Conservation (phyloP, 2,329 filamentous ascomycete genomes). For the Lojkania enalia region DNA sequence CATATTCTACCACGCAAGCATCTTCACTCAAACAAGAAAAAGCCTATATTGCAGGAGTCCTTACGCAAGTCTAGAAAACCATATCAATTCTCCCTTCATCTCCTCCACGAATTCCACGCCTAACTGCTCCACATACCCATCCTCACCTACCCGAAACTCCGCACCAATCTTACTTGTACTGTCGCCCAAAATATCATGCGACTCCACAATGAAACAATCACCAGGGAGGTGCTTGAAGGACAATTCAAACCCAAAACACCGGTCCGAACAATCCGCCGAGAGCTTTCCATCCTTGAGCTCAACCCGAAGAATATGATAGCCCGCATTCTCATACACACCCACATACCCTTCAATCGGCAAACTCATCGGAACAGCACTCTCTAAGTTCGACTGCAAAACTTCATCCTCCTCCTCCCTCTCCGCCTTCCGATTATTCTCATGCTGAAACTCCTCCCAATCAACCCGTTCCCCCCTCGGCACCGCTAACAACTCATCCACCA, state of each 20-base stretch:
- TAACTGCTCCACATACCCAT: background rate
- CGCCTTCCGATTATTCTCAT: background rate
- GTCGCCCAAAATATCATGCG: background rate
- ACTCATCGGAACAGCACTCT: background rate
- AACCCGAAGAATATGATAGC: constrained; percentile 1
- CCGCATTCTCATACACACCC: background rate
- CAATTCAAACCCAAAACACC: background rate
- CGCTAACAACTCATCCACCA: constrained; percentile 1
- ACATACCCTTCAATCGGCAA: background rate
- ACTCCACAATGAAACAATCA: background rate
- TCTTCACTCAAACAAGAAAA: too few relatives aligned
- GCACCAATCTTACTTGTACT: background rate
- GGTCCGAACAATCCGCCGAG: background rate
- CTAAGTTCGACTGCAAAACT: too few relatives aligned
- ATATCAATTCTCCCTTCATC: constrained; percentile 3
- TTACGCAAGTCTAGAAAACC: background rate
- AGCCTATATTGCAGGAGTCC: too few relatives aligned
- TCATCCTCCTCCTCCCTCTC: background rate
- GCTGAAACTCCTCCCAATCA: background rate
- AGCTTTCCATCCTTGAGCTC: background rate
- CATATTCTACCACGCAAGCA: too few relatives aligned
- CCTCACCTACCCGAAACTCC: background rate
- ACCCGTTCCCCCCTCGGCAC: background rate
- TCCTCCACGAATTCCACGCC: constrained; percentile 1
- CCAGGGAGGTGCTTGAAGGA: background rate